Evolutionary conservation across 305 asterid species (phyloP), one percentile per base, ranked within the genome.

Genomic region (Nicotiana rustica): DNA sequence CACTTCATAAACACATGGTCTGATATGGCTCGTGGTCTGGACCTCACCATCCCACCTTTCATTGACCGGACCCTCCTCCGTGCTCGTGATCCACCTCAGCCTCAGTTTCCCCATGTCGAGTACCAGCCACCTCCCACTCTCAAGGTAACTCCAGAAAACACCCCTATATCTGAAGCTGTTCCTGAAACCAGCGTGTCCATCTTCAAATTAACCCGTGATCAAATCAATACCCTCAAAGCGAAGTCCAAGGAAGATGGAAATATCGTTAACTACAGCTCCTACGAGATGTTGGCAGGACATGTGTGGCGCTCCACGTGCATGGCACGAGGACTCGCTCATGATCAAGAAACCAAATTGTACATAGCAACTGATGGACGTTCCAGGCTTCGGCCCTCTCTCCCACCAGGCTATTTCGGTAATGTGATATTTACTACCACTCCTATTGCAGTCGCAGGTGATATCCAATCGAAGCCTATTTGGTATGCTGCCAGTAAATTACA

Each of bases 1-100:
- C 98, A 94, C 82, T 94, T 91, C 88, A 91, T 93, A 90, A 94
- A 94, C 84, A 85, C 98, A 59, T 93, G 98, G 98, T 92, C 98
- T 7, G 97, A 93, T 44, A 92, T 90, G 93, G 93, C 98, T 17
- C 93, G 97, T 0, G 97, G 97, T 18, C 92, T 90, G 4, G 91
- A 90, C 87, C 56, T 92, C 47, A 87, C 93, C 6, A 67, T 90
- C 84, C 88, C 92, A 2, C 97, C 96, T 0, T 95, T 90, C 90
- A 93, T 95, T 65, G 97, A 93, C 84, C 89, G 98, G 18, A 91
- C 96, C 73, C 92, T 93, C 62, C 96, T 95, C 83, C 89, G 88
- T 0, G 94, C 98, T 0, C 94, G 95, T 0, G 96, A 92, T 56
- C 95, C 97, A 15, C 97, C 98, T 1, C 89, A 69, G 33, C 97